Evolutionary conservation across 1,139 yeast genomes (phyloP).

Genomic region (Yamadazyma atlantica): DNA sequence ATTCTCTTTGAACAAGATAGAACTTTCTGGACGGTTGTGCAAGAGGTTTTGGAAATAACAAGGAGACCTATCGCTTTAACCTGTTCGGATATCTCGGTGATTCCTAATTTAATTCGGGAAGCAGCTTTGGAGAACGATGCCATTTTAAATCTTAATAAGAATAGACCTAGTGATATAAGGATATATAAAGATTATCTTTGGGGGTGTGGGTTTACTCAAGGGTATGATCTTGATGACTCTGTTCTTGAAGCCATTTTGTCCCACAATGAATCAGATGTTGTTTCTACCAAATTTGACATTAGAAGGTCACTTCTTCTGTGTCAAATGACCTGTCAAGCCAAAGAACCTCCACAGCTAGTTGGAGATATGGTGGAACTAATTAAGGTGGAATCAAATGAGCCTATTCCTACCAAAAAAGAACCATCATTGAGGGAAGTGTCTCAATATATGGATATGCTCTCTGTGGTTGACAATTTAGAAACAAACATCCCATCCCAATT

Average conservation of each 20-base stretch:
- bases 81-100: constrained; percentile 53
- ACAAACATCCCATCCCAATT: constrained; percentile 35
- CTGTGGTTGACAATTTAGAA: constrained; percentile 40
- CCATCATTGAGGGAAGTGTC: constrained; percentile 11
- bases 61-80: constrained; percentile 82
- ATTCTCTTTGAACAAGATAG: constrained; percentile 75
- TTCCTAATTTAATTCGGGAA: constrained; percentile 56
- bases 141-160: constrained; percentile 25
- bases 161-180: constrained; percentile 17
- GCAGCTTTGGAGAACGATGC: constrained; percentile 45
- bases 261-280: constrained; percentile 11
- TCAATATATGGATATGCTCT: constrained; percentile 28
- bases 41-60: constrained; percentile 61
- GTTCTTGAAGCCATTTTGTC: constrained; percentile 34
- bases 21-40: constrained; percentile 77
- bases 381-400: not conserved
- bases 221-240: constrained; percentile 32
- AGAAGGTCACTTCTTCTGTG: constrained; percentile 54
- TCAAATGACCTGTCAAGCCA: constrained; percentile 55
- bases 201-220: constrained; percentile 41
- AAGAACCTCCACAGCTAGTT: not conserved
- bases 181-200: constrained; percentile 31
- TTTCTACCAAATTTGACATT: constrained; percentile 54
- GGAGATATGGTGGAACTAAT: not conserved
- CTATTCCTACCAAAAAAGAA: not conserved